Percentiles rank a stretch among this genome's conserved stretches.
These are phyloP conservation scores for Solanum megistacrolobum DNA, from an alignment of 257 asterid species.

Conservation along the genomic window DNA sequence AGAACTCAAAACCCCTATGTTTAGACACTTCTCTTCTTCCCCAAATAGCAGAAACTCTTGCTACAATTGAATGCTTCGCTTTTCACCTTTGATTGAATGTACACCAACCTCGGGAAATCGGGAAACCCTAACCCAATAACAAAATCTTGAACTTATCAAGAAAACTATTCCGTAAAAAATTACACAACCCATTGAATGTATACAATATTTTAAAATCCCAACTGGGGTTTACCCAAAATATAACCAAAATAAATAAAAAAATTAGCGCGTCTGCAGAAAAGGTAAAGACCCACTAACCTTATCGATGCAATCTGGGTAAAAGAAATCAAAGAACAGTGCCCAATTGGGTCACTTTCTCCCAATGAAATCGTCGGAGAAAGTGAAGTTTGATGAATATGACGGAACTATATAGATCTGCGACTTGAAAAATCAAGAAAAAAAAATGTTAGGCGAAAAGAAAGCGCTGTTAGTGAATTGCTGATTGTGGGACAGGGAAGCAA, in stretches of 20 bases:
- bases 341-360: background rate
- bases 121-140: background rate
- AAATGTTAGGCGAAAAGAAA: background rate
- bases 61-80: background rate
- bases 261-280: background rate
- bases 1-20: background rate
- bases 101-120: background rate
- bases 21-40: background rate
- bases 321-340: background rate
- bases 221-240: background rate
- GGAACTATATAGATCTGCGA: background rate
- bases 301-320: background rate
- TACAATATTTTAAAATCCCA: background rate
- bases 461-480: background rate
- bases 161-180: background rate
- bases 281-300: background rate
- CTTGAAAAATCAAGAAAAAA: background rate
- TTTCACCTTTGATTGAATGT: background rate
- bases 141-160: background rate
- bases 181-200: background rate
- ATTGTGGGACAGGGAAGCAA: background rate
- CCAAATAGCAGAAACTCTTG: background rate
- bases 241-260: background rate
- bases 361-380: background rate
- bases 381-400: background rate